These are phyloP conservation scores for Backusella luteola DNA, from an alignment of 192 early-diverging fungal species.

Conservation along the genomic window DNA sequence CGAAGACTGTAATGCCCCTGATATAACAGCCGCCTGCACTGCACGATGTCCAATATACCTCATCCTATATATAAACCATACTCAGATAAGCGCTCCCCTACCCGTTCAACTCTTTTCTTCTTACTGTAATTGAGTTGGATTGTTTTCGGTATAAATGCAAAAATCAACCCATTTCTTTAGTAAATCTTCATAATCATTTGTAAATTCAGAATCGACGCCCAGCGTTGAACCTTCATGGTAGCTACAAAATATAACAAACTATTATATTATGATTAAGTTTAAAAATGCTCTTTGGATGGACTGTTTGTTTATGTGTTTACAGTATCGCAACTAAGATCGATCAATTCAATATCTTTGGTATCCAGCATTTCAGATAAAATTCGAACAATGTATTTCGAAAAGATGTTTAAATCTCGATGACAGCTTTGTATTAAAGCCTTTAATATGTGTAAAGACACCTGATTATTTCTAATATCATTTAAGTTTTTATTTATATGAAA, in stretches of 20 bases:
- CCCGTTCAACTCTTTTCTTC: background rate
- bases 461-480: slow-evolving; percentile 50
- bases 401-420: slow-evolving; percentile 74
- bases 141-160: slow-evolving; percentile 23
- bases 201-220: slow-evolving; percentile 65
- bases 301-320: slow-evolving; percentile 26
- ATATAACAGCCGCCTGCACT: slow-evolving; percentile 59
- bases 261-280: background rate
- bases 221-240: slow-evolving; percentile 70
- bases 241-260: slow-evolving; percentile 72
- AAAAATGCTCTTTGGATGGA: background rate
- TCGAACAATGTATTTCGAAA: slow-evolving; percentile 79
- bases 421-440: slow-evolving; percentile 70
- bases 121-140: slow-evolving; percentile 24
- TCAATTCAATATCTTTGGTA: slow-evolving; percentile 57
- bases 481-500: background rate
- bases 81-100: background rate
- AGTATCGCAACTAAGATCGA: slow-evolving; percentile 57
- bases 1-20: slow-evolving; percentile 58
- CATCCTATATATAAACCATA: slow-evolving; percentile 8
- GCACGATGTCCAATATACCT: slow-evolving; percentile 60
- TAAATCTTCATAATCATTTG: slow-evolving; percentile 55
- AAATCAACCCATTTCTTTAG: slow-evolving; percentile 53
- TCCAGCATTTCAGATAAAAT: slow-evolving; percentile 59
- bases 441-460: slow-evolving; percentile 73